A percentile compares a stretch with the other conserved stretches of the same genome.
These are phyloP conservation scores for Amauroascus niger DNA, from an alignment of 2,329 filamentous ascomycete species.

Conservation along the genomic window DNA sequence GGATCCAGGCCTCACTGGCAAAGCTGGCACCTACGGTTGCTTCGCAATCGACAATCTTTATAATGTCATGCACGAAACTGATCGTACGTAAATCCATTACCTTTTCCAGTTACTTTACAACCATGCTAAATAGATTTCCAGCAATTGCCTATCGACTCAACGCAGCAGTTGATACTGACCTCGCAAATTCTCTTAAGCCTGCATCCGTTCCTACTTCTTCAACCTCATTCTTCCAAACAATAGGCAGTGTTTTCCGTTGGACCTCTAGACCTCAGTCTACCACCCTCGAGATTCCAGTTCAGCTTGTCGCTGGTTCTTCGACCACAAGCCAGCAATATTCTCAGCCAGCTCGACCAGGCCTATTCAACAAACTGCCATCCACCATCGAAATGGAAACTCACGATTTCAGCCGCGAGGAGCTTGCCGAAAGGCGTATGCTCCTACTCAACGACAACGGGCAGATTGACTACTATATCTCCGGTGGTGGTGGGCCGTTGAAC, in stretches of 20 bases:
- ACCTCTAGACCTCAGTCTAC: conserved; percentile 39
- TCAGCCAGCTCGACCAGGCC: conserved; percentile 27
- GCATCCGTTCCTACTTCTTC: conserved; percentile 69
- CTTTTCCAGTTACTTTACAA: not conserved
- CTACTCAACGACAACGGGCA: conserved; percentile 94
- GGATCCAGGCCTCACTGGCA: conserved; percentile 58
- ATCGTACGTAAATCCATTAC: conserved; percentile 35
- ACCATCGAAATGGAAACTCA: conserved; percentile 91
- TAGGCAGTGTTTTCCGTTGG: conserved; percentile 54
- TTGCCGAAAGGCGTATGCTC: conserved; percentile 79
- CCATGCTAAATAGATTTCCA: conserved; percentile 14
- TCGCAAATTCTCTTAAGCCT: conserved; percentile 64
- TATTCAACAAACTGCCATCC: conserved; percentile 51
- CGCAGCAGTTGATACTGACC: conserved; percentile 72
- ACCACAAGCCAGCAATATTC: conserved; percentile 32
- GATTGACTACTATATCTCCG: conserved; percentile 79
- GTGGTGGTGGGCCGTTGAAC: conserved; percentile 76
- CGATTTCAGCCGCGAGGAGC: conserved; percentile 83
- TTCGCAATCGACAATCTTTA: conserved; percentile 93
- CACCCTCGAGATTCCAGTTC: conserved; percentile 44
- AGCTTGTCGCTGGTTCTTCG: conserved; percentile 57
- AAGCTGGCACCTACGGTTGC: conserved; percentile 73
- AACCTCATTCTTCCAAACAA: conserved; percentile 54
- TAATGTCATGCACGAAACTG: conserved; percentile 71
- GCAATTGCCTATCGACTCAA: conserved; percentile 88